Evolutionary conservation across 2,329 filamentous ascomycete genomes (phyloP).

Genomic region (Alternaria gansuensis): DNA sequence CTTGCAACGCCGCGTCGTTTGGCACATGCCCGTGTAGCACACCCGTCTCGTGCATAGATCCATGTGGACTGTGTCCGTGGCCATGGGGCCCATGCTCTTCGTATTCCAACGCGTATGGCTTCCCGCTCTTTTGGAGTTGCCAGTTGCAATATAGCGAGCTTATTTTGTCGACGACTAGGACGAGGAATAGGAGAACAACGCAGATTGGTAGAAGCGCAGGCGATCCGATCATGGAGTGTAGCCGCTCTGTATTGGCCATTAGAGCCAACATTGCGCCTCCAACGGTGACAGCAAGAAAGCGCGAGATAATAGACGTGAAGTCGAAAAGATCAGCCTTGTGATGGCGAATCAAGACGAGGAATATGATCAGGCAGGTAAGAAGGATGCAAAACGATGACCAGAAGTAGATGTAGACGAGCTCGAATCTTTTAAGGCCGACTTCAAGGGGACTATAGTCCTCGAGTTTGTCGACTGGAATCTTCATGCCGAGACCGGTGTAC

Average conservation of each 20-base stretch:
- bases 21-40: slow-evolving; percentile 4
- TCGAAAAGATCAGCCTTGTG: slow-evolving; percentile 54
- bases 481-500: slow-evolving; percentile 48
- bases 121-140: slow-evolving; percentile 41
- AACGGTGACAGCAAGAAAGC: slow-evolving; percentile 38
- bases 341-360: slow-evolving; percentile 53
- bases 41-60: slow-evolving; percentile 22
- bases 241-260: slow-evolving; percentile 31
- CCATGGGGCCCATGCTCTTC: slow-evolving; percentile 40
- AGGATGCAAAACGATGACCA: slow-evolving; percentile 52
- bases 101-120: slow-evolving; percentile 44
- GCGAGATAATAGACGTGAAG: slow-evolving; percentile 48
- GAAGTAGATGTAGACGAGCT: slow-evolving; percentile 51
- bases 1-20: slow-evolving; percentile 3
- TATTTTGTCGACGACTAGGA: slow-evolving; percentile 44
- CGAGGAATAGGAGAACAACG: slow-evolving; percentile 48
- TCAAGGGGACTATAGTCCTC: slow-evolving; percentile 35
- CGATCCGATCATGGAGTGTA: slow-evolving; percentile 42
- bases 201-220: slow-evolving; percentile 50
- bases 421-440: slow-evolving; percentile 43
- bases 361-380: slow-evolving; percentile 49
- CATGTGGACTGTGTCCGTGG: slow-evolving; percentile 29
- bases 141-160: slow-evolving; percentile 44
- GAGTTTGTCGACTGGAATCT: slow-evolving; percentile 43
- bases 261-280: slow-evolving; percentile 46